phyloP scores from a whole-genome alignment of 306 rosid species.

The Vigna reflexopilosa region DNA sequence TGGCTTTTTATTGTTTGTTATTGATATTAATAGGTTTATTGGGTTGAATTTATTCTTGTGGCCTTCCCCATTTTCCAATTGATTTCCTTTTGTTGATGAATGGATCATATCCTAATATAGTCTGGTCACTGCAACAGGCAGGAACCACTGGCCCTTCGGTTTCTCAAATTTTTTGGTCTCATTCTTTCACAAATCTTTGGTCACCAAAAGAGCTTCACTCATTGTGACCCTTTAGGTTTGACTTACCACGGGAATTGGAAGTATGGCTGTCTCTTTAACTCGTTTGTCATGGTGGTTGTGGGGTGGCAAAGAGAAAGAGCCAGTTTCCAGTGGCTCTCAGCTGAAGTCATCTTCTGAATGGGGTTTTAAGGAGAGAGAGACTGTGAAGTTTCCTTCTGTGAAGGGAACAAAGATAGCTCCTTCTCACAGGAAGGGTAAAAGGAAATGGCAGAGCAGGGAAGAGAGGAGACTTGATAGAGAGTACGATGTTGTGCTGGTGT shows the following conservation, averaged over 20 bases:
- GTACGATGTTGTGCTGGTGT: constrained; percentile 80
- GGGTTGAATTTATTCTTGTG: constrained; percentile 45
- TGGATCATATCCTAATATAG: constrained; percentile 62
- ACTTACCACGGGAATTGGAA: constrained; percentile 36
- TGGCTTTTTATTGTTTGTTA: constrained; percentile 18
- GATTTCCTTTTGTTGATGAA: constrained; percentile 36
- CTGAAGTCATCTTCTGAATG: constrained; percentile 63
- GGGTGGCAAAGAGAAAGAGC: constrained; percentile 80
- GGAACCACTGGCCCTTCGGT: constrained; percentile 59
- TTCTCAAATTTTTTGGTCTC: constrained; percentile 45
- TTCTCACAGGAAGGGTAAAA: constrained; percentile 59
- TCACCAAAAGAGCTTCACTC: constrained; percentile 34
- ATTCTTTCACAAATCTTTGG: constrained; percentile 42
- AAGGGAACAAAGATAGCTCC: constrained; percentile 65
- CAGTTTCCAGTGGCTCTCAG: constrained; percentile 56
- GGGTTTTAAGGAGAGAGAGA: constrained; percentile 69
- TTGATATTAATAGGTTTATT: constrained; percentile 44
- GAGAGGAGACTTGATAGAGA: constrained; percentile 76
- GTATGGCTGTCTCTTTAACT: constrained; percentile 79
- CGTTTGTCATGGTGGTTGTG: constrained; percentile 78
- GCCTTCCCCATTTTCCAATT: constrained; percentile 32
- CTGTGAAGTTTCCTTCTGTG: constrained; percentile 59
- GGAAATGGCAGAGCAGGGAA: constrained; percentile 80
- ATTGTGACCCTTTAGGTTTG: constrained; percentile 30
- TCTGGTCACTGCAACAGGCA: constrained; percentile 83